Conservation (phyloP, 495 filamentous ascomycete species). For the Penicillium soppii region DNA sequence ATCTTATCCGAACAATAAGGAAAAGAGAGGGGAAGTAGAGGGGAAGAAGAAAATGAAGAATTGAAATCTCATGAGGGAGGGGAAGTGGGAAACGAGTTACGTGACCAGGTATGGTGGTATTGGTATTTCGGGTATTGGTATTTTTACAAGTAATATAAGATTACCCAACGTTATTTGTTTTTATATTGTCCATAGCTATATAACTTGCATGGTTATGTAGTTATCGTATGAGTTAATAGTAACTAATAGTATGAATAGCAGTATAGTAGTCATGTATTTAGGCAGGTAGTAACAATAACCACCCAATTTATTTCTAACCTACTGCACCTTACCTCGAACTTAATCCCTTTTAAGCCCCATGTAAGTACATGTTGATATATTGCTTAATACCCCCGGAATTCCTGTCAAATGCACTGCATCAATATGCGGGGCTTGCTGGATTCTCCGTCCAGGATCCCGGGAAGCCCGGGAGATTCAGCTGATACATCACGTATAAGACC, state of each 20-base stretch:
- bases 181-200: too few relatives aligned
- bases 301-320: too few relatives aligned
- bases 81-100: constrained; percentile 36
- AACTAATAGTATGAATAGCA: too few relatives aligned
- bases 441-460: constrained; percentile 13
- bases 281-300: too few relatives aligned
- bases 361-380: neutral
- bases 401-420: constrained; percentile 5
- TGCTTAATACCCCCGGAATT: constrained; percentile 6
- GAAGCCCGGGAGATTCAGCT: constrained; percentile 5
- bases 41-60: constrained; percentile 46
- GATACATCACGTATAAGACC: constrained; percentile 1
- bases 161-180: too few relatives aligned
- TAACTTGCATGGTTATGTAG: too few relatives aligned
- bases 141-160: too few relatives aligned
- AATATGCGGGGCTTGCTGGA: constrained; percentile 13
- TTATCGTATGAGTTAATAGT: too few relatives aligned
- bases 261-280: too few relatives aligned
- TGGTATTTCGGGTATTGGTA: constrained; percentile 14
- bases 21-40: constrained; percentile 32
- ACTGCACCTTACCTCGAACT: neutral
- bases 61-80: constrained; percentile 37
- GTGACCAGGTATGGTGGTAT: constrained; percentile 4
- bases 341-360: neutral
- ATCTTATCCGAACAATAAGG: constrained; percentile 31